These are phyloP conservation scores for Acer campestre DNA, from an alignment of 345 rosid genomes.

Conservation along the genomic window DNA sequence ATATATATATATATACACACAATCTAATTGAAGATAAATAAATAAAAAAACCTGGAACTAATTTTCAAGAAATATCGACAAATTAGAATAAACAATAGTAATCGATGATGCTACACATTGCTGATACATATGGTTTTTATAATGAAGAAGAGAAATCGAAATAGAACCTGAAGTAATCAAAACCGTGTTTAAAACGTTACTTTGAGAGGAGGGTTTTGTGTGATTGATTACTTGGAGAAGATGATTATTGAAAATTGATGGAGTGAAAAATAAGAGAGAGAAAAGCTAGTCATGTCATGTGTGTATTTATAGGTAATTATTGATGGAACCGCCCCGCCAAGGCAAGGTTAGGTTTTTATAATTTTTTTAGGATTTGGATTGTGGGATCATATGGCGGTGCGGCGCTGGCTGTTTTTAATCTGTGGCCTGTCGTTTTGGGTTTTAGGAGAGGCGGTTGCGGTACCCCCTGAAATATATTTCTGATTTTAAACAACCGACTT, in stretches of 20 bases:
- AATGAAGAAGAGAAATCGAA: not conserved
- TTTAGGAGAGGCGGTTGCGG: slow-evolving; percentile 16
- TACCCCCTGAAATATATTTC: too few species aligned
- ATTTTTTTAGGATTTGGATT: not conserved
- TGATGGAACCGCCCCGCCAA: slow-evolving; percentile 16
- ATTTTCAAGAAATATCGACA: not conserved
- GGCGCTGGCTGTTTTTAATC: slow-evolving; percentile 25
- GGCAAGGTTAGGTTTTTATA: not conserved
- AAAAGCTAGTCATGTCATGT: not conserved
- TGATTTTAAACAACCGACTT: slow-evolving; percentile 4
- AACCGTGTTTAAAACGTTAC: not conserved
- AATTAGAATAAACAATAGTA: not conserved
- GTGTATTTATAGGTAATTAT: not conserved
- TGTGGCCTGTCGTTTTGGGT: slow-evolving; percentile 13
- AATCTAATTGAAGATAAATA: not conserved
- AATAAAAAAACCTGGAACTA: not conserved
- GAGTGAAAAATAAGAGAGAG: not conserved
- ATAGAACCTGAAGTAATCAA: not conserved
- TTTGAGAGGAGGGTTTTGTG: not conserved
- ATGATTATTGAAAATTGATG: not conserved
- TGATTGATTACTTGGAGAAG: not conserved
- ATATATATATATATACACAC: not conserved
- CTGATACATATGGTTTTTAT: not conserved
- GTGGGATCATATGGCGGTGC: slow-evolving; percentile 14
- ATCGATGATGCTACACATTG: not conserved